Evolutionary conservation across 2,329 filamentous ascomycete species (phyloP), one percentile per base, ranked within the genome.

Genomic region (Cryphonectria radicalis): DNA sequence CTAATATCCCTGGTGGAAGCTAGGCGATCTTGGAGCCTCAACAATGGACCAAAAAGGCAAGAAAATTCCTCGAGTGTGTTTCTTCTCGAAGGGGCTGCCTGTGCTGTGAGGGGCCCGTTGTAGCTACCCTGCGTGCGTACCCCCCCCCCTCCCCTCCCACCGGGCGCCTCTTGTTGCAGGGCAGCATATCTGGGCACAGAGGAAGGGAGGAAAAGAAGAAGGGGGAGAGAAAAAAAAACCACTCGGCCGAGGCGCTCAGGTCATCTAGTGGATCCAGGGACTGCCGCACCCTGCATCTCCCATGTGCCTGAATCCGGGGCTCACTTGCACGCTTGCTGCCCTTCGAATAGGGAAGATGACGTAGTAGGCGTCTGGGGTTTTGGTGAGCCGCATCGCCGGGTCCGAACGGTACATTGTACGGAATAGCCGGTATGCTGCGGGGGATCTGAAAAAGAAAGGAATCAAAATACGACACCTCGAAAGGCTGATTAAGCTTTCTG

Each of bases 271-370:
- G 66, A 43, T 14, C 66, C 37, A 60, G 66, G 37, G 55, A 60
- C 55, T 60, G 40, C 46, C 25, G 63, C 55, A 67, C 40, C 55
- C 66, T 67, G 53, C 55, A 67, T 50, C 10, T 57, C 62, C 55
- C 66, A 67, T 67, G 66, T 62, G 66, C 55, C 66, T 60, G 55
- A 60, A 67, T 67, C 66, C 57, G 66, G 66, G 66, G 66, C 66
- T 35, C 66, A 59, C 37, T 35, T 19, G 66, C 66, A 25, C 66
- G 43, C 37, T 35, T 19, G 14, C 6, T 32, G 28, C 42, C 14
- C n/a, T 19, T 35, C 10, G 43, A 50, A 50, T 46, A 40, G 40
- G 35, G 53, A 62, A 13, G 55, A 62, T 67, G 66, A 67, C 66
- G 66, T 67, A 67, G 55, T 25, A 14, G 66, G 53, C 53, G 66